phyloP scores from a whole-genome alignment of 1,139 yeast species.

The Pneumocystis oryctolagi region DNA sequence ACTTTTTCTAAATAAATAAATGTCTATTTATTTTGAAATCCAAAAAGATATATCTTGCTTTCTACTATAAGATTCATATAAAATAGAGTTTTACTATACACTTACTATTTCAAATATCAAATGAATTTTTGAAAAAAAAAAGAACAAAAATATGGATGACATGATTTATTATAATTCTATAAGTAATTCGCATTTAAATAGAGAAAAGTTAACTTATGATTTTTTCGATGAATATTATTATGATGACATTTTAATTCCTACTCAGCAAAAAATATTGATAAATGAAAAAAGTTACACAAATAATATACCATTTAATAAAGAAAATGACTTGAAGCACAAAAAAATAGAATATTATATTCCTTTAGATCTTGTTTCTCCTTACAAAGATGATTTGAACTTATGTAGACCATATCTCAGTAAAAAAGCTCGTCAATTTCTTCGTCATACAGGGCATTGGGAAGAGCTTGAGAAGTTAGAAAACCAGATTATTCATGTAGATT shows the following conservation, averaged over 20 bases:
- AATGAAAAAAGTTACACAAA: background rate
- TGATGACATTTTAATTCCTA: background rate
- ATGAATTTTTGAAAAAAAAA: background rate
- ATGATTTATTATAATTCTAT: background rate
- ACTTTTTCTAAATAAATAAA: background rate
- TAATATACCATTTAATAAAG: background rate
- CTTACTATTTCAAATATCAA: background rate
- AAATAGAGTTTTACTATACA: background rate
- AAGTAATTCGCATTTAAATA: too few relatives aligned
- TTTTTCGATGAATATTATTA: background rate
- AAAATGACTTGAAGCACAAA: background rate
- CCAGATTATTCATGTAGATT: background rate
- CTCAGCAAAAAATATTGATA: background rate
- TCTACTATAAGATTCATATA: background rate
- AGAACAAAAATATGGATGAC: background rate
- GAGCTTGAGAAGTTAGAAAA: background rate
- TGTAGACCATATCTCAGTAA: background rate
- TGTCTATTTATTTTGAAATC: background rate
- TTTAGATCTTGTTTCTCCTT: background rate
- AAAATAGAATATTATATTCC: background rate
- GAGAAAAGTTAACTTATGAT: background rate
- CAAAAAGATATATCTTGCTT: background rate
- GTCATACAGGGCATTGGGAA: background rate
- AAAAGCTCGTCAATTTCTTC: conserved; percentile 1
- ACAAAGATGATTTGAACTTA: background rate